Percentiles rank a stretch among this genome's conserved stretches.
These are phyloP conservation scores for Cytospora piceae DNA, from an alignment of 2,329 filamentous ascomycete genomes.

Conservation along the genomic window DNA sequence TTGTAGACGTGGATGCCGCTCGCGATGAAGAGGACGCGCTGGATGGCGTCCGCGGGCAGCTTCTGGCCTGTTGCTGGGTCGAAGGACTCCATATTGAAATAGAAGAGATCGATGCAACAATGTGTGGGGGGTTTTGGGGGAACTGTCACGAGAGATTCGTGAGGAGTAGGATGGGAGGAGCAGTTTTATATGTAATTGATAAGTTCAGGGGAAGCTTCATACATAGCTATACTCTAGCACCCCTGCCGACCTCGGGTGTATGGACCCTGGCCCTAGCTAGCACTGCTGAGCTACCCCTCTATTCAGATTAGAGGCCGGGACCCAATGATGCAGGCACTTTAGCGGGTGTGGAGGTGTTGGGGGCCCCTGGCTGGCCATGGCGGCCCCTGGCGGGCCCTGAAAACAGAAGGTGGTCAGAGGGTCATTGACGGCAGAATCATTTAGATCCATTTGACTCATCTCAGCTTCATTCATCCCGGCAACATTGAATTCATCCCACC, in stretches of 20 bases:
- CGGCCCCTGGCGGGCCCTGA: neutral
- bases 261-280: neutral
- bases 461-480: neutral
- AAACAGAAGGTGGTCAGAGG: conserved; percentile 16
- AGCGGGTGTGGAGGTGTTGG: neutral
- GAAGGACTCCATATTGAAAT: conserved; percentile 59
- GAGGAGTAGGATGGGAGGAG: neutral
- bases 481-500: conserved; percentile 17
- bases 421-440: conserved; percentile 6
- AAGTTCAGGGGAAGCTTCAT: neutral
- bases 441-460: conserved; percentile 15
- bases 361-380: neutral
- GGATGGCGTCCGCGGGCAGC: conserved; percentile 76
- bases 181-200: neutral
- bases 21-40: conserved; percentile 80
- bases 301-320: neutral
- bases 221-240: neutral
- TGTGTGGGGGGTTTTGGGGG: too few relatives aligned
- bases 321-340: conserved; percentile 20
- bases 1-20: conserved; percentile 81
- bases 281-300: neutral
- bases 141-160: neutral
- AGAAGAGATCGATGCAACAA: neutral
- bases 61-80: conserved; percentile 73
- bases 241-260: conserved; percentile 4